A percentile compares a stretch with the other conserved stretches of the same genome.
phyloP scores from a whole-genome alignment of 208 protist species.

The Wallacemonas sp. region DNA sequence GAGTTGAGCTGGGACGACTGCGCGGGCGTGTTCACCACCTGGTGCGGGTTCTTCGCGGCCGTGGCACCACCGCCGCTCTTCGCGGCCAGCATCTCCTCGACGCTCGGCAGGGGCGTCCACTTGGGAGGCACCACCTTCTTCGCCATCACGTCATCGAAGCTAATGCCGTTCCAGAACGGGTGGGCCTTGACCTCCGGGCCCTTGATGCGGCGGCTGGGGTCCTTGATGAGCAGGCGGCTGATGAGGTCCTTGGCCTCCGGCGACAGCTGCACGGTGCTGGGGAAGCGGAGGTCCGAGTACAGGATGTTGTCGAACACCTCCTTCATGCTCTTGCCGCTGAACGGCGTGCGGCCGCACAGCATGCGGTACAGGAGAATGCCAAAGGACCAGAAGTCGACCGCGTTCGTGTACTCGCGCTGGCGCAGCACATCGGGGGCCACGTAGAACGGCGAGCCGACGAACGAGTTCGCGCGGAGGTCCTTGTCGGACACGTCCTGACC shows the following conservation, averaged over 20 bases:
- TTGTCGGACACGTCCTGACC: constrained; percentile 67
- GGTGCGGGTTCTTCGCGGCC: constrained; percentile 51
- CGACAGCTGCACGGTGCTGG: constrained; percentile 80
- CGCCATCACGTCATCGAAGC: constrained; percentile 88
- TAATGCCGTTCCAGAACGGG: constrained; percentile 92
- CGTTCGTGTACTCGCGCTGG: constrained; percentile 94
- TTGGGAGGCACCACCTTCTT: constrained; percentile 82
- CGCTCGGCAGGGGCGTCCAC: constrained; percentile 79
- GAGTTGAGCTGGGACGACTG: constrained; percentile 80
- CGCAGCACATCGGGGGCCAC: constrained; percentile 95
- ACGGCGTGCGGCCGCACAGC: constrained; percentile 94
- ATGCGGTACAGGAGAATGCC: constrained; percentile 98
- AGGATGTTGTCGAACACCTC: constrained; percentile 94
- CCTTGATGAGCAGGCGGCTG: constrained; percentile 89
- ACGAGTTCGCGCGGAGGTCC: constrained; percentile 90
- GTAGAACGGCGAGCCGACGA: constrained; percentile 94
- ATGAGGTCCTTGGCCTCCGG: constrained; percentile 92
- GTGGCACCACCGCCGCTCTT: constrained; percentile 31
- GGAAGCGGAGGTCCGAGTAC: constrained; percentile 90
- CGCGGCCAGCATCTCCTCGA: constrained; percentile 81
- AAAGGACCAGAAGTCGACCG: constrained; percentile 98
- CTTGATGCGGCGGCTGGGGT: constrained; percentile 85
- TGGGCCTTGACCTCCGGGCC: constrained; percentile 88
- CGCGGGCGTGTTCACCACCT: constrained; percentile 87
- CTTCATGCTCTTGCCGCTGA: constrained; percentile 93